Base-by-base conservation (phyloP, 768 basidiomycete species). In the Porpolomopsis calyptriformis region DNA sequence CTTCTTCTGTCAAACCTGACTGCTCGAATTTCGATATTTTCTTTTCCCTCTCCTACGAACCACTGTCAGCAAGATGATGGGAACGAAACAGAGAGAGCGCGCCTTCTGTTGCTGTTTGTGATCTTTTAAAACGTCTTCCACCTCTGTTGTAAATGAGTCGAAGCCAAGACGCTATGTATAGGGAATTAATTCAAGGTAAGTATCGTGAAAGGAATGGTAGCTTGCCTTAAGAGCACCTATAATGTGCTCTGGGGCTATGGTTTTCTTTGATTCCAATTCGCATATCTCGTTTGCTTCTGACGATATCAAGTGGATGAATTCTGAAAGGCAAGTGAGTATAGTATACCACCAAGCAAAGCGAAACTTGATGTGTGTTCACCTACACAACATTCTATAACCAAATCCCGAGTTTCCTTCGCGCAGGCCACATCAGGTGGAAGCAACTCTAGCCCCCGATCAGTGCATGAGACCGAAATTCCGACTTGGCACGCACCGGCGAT, bases 331-430 rank as follows among this genome's bases (percentile, higher is more conserved):
- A 41, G 46, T 46, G 27, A 51, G 46, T 23, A 10, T 5, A 43
- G 6, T 45, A 19, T 22, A 1, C 22, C 40, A 18, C 18, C 36
- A 25, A 10, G 20, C 12, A 29, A 31, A 38, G 36, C 34, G 40
- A 39, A 39, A 3, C 39, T 29, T 38, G 43, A 55, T 48, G 49
- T 46, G 49, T 70, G 74, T 83, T 83, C 71, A 96, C 96, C 96
- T 78, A 98, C 90, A 78, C 94, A 97, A 57, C 93, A 98, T 68
- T 97, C 92, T 63, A 93, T 92, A 34, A 99, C 84, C 52, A 98
- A 66, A 71, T 98, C 96, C 55, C 91, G 83, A 51, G 94, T 94
- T 57, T 98, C 96, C 66, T 97, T 98, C 20, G 92, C 78, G 58
- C 91, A 97, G 24, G 79, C 71, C 10, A 94, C 73, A 57, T 96